These are phyloP conservation scores for Anethum foeniculum DNA, from an alignment of 140 eudicot genomes.

Conservation along the genomic window DNA sequence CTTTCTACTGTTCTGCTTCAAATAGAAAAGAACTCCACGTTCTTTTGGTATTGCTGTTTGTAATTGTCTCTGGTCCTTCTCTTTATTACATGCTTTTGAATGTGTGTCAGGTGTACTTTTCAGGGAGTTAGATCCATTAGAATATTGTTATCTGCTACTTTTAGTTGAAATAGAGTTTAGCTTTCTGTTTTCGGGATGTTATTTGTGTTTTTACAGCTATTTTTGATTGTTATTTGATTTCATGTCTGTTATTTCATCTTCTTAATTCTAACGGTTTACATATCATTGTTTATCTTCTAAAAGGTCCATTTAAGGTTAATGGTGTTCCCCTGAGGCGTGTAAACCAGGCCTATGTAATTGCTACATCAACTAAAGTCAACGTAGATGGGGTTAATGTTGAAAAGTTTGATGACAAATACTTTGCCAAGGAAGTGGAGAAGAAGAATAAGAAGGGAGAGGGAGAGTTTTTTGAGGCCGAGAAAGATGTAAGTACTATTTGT, in stretches of 20 bases:
- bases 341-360: conserved; percentile 62
- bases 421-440: conserved; percentile 45
- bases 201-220: no score
- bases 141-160: neutral
- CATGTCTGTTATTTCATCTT: neutral
- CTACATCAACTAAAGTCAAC: conserved; percentile 63
- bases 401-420: conserved; percentile 48
- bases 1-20: neutral
- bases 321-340: conserved; percentile 73
- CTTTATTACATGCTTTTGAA: neutral
- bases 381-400: conserved; percentile 39
- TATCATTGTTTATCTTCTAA: neutral
- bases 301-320: conserved; percentile 68
- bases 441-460: conserved; percentile 51
- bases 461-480: conserved; percentile 62
- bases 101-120: neutral
- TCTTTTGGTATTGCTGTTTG: neutral
- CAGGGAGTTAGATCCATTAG: neutral
- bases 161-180: neutral
- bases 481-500: conserved; percentile 34
- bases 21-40: neutral
- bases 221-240: neutral
- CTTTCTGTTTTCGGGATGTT: neutral
- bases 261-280: neutral
- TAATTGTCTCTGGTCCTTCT: neutral